Base-by-base conservation (phyloP, 2,329 filamentous ascomycete species). In the Botrytis squamosa region DNA sequence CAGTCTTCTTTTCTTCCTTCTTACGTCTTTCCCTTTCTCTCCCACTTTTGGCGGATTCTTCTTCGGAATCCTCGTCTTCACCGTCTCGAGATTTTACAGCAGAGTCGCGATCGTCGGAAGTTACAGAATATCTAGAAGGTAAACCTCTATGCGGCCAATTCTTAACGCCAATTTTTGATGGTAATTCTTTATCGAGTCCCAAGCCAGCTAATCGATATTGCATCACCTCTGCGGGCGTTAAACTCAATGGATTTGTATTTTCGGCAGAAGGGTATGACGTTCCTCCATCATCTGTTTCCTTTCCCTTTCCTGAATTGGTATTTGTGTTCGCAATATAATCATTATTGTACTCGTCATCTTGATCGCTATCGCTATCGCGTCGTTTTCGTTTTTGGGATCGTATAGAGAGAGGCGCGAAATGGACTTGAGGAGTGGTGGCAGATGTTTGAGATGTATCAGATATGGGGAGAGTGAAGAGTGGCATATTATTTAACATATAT, bases 181-280 rank as follows among this genome's bases (percentile, higher is more conserved):
- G 87, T 55, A 83, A 80, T 76, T 81, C 83, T 40, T 88, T 84
- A 67, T 84, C 80, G 18, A 87, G 82, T 8, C 83, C 80, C 49
- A 90, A 81, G 6, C 89, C 89, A 4, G 88, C 89, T 3, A 86
- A 77, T 42, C 82, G 80, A 71, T 90, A 85, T 78, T 91, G 89
- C 63, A 80, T 82, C 68, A 89, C 85, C 52, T 86, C 85, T 68
- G 82, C 80, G 0, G 86, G 87, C 2, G 85, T 82, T 76, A 90
- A 85, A 77, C 87, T 89, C 77, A 86, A 83, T 2, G 88, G 88
- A 78, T 89, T 89, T 79, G 87, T 81, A 22, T 75, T 74, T 33
- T 75, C 77, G 4, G 76, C 75, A 55, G 70, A 60, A 33, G 33
- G 42, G 25, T 62, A 14, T 25, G 49, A 69, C 25, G 66, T 6